These are phyloP conservation scores for Agarophyton chilense DNA, from an alignment of 23 red algal species.

Conservation along the genomic window DNA sequence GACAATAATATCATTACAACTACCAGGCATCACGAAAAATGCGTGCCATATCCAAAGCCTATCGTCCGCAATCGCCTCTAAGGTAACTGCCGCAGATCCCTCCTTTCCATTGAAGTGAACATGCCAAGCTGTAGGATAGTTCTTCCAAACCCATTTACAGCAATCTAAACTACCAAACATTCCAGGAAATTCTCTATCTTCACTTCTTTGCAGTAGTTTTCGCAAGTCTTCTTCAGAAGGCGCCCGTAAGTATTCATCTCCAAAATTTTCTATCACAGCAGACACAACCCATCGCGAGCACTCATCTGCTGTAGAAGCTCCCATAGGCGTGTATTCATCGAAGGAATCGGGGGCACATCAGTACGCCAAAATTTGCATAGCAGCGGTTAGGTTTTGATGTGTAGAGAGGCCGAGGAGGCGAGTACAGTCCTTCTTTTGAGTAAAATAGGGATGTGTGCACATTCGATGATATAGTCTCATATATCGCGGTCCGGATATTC, in stretches of 20 bases:
- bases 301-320: background rate
- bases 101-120: constrained; percentile 51
- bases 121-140: constrained; percentile 29
- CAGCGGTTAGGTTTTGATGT: background rate
- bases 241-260: constrained; percentile 11
- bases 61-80: constrained; percentile 50
- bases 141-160: constrained; percentile 44
- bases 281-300: background rate
- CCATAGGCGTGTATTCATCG: constrained; percentile 20
- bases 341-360: constrained; percentile 19
- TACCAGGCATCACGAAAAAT: constrained; percentile 37
- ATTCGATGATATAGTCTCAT: background rate
- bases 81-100: background rate
- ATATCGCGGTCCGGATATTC: background rate
- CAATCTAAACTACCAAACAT: constrained; percentile 53
- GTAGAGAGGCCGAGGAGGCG: background rate
- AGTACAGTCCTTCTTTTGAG: background rate
- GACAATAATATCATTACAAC: constrained; percentile 55
- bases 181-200: constrained; percentile 25
- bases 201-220: background rate
- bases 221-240: background rate
- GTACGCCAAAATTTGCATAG: constrained; percentile 22
- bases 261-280: constrained; percentile 10
- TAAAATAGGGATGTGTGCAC: background rate
- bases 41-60: constrained; percentile 54